A percentile compares a stretch with the other conserved stretches of the same genome.
phyloP scores from a whole-genome alignment of 2,329 filamentous ascomycete species.

The Cordyceps fumosorosea region DNA sequence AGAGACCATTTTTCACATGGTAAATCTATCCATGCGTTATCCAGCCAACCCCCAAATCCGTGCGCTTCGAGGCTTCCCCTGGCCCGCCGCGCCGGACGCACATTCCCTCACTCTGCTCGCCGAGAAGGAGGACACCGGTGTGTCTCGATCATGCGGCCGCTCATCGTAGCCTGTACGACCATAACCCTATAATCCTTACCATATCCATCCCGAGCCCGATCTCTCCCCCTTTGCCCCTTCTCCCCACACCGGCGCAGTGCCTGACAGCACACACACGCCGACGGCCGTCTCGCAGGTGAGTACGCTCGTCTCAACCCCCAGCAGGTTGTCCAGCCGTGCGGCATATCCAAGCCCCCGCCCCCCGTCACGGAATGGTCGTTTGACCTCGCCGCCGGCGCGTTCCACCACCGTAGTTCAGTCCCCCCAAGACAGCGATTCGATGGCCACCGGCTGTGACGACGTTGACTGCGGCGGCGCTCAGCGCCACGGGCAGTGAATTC shows the following conservation, averaged over 20 bases:
- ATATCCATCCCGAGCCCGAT: not conserved
- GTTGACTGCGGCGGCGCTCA: too few species aligned
- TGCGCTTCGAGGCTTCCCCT: too few species aligned
- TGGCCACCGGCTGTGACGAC: not conserved
- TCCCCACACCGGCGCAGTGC: not conserved
- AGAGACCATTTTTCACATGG: too few species aligned
- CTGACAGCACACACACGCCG: too few species aligned
- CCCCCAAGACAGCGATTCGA: not conserved
- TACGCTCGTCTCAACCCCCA: not conserved
- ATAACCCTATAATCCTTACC: not conserved
- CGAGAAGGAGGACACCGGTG: not conserved
- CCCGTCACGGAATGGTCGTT: not conserved
- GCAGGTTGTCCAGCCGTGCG: not conserved
- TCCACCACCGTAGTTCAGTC: too few species aligned
- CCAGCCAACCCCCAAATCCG: too few species aligned
- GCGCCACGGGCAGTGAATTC: too few species aligned
- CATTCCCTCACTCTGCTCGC: not conserved
- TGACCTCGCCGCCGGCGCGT: not conserved
- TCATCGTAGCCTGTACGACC: not conserved
- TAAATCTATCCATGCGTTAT: too few species aligned
- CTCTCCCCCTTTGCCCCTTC: not conserved
- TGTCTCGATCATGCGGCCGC: not conserved
- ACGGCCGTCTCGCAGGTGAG: not conserved
- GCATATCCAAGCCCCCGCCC: not conserved
- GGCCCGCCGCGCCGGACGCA: too few species aligned